Percentiles rank a stretch among this genome's conserved stretches.
Evolutionary conservation across 2,329 filamentous ascomycete genomes (phyloP).

Genomic region (Sphaerulina vaccinii): DNA sequence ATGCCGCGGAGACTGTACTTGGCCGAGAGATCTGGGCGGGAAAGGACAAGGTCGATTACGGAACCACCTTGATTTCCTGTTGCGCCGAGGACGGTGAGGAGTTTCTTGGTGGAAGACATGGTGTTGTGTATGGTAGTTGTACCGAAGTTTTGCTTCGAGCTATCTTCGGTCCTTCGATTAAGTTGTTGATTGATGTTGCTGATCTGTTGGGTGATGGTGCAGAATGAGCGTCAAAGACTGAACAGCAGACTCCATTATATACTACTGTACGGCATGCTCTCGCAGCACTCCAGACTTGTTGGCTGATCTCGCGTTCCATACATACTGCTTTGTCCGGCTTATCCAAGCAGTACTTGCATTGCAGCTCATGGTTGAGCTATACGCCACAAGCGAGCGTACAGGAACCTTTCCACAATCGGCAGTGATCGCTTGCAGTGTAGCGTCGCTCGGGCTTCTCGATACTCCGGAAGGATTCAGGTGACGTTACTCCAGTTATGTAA

Average conservation of each 20-base stretch:
- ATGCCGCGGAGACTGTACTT: conserved; percentile 56
- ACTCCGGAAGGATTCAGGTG: too few relatives aligned
- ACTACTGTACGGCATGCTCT: not conserved
- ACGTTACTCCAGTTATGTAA: too few relatives aligned
- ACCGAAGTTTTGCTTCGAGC: not conserved
- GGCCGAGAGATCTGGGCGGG: conserved; percentile 45
- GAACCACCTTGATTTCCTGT: conserved; percentile 62
- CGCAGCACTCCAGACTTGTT: too few relatives aligned
- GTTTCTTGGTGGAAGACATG: conserved; percentile 37
- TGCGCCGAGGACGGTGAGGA: conserved; percentile 58
- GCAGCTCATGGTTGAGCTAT: not conserved
- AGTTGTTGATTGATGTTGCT: not conserved
- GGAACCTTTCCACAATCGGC: too few relatives aligned
- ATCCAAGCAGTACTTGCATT: conserved; percentile 1
- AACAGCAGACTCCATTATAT: not conserved
- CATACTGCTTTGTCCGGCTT: conserved; percentile 3
- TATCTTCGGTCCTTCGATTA: not conserved
- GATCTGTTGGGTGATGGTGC: too few relatives aligned
- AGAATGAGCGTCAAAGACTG: too few relatives aligned
- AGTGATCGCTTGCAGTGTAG: too few relatives aligned
- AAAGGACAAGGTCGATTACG: conserved; percentile 49
- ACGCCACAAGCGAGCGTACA: conserved; percentile 1
- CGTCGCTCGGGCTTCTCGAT: too few relatives aligned
- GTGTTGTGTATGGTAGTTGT: conserved; percentile 5
- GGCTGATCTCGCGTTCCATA: too few relatives aligned